Conservation (phyloP, 2,329 filamentous ascomycete species). For the Paraphoma sp. region DNA sequence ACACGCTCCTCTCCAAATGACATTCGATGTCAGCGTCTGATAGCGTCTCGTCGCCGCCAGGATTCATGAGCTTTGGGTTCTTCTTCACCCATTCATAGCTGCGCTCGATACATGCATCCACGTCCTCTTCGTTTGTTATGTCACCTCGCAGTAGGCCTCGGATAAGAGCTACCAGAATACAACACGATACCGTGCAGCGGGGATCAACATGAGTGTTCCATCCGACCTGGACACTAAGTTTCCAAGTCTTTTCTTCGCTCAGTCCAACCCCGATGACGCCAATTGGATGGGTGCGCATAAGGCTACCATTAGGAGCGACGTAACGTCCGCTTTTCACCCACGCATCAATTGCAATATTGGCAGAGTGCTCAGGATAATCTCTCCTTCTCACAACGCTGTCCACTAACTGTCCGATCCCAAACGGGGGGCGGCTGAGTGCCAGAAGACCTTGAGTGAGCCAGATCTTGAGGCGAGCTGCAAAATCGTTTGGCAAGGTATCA, state of each 20-base stretch:
- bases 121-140: constrained; percentile 47
- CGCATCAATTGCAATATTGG: constrained; percentile 46
- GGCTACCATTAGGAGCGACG: constrained; percentile 59
- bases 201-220: constrained; percentile 60
- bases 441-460: constrained; percentile 59
- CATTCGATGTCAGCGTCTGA: constrained; percentile 16
- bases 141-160: constrained; percentile 57
- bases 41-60: constrained; percentile 33
- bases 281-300: constrained; percentile 62
- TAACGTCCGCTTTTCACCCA: constrained; percentile 52
- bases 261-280: constrained; percentile 56
- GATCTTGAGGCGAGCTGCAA: constrained; percentile 55
- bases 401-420: constrained; percentile 58
- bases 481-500: constrained; percentile 37
- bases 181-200: constrained; percentile 59
- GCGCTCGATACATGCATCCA: constrained; percentile 52
- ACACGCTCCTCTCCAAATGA: constrained; percentile 51
- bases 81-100: constrained; percentile 52
- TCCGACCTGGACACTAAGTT: constrained; percentile 52
- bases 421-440: constrained; percentile 55
- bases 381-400: constrained; percentile 52
- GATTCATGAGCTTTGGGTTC: constrained; percentile 28
- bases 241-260: constrained; percentile 53
- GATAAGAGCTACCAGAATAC: constrained; percentile 56
- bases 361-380: constrained; percentile 51